A percentile compares a stretch with the other conserved stretches of the same genome.
phyloP scores from a whole-genome alignment of 139 green algal species.

The Chlorella sp. region DNA sequence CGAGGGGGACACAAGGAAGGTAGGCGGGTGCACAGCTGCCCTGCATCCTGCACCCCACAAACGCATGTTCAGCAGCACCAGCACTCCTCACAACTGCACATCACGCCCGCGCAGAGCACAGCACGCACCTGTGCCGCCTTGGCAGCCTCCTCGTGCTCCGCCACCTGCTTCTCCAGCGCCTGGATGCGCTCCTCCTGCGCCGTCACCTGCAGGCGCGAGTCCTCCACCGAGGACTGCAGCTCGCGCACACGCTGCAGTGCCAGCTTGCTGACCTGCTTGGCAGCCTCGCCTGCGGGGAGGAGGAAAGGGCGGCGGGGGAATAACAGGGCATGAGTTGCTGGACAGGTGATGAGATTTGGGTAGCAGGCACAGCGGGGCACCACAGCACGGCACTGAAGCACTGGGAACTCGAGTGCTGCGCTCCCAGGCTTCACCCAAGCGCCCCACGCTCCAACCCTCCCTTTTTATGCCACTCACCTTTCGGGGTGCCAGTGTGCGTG shows the following conservation, averaged over 20 bases:
- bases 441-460: background rate
- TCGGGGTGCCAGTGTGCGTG: conserved; percentile 32
- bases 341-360: background rate
- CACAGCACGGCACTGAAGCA: background rate
- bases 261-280: conserved; percentile 25
- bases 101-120: too few species aligned
- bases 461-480: background rate
- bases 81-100: too few species aligned
- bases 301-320: background rate
- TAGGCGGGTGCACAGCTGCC: background rate
- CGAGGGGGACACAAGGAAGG: background rate
- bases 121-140: background rate
- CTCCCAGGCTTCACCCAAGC: background rate
- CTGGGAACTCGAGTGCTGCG: background rate
- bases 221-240: conserved; percentile 20
- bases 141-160: background rate
- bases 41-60: too few species aligned
- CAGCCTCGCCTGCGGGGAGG: conserved; percentile 18
- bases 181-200: background rate
- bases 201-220: background rate
- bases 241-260: conserved; percentile 34
- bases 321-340: background rate
- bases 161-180: background rate
- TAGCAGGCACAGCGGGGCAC: background rate
- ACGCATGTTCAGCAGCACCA: too few species aligned